These are phyloP conservation scores for Solanum chaucha DNA, from an alignment of 257 asterid genomes.

Conservation along the genomic window DNA sequence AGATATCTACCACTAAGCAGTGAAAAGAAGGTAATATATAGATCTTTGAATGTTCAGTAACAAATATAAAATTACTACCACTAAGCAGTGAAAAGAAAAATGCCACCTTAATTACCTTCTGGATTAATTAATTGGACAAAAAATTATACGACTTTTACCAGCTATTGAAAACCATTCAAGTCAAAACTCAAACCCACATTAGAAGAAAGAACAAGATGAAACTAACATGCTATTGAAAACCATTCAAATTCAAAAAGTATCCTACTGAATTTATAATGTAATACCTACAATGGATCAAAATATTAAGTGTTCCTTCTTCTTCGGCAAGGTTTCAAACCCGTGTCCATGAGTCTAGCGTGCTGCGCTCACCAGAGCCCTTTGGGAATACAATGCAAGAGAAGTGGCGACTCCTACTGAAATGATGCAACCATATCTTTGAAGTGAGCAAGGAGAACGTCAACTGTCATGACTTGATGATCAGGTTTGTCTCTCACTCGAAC, in stretches of 20 bases:
- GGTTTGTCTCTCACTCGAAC: not conserved
- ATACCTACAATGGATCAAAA: not conserved
- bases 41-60: too few species aligned
- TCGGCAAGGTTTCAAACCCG: not conserved
- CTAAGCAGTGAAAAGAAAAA: too few species aligned
- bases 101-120: too few species aligned
- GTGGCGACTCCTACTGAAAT: not conserved
- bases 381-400: not conserved
- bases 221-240: not conserved
- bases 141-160: not conserved
- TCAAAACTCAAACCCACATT: not conserved
- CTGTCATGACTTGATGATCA: not conserved
- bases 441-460: not conserved
- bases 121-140: too few species aligned
- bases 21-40: too few species aligned
- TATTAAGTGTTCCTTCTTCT: not conserved
- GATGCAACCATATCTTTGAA: not conserved
- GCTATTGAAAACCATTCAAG: not conserved
- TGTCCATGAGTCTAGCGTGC: not conserved
- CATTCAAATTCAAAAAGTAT: not conserved
- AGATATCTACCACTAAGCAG: too few species aligned
- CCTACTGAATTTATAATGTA: not conserved
- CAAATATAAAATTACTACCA: too few species aligned
- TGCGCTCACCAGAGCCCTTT: not conserved
- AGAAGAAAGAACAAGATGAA: not conserved